Evolutionary conservation across 192 early-diverging fungal species (phyloP).

Genomic region (Rhizoclosmatium globosum): DNA sequence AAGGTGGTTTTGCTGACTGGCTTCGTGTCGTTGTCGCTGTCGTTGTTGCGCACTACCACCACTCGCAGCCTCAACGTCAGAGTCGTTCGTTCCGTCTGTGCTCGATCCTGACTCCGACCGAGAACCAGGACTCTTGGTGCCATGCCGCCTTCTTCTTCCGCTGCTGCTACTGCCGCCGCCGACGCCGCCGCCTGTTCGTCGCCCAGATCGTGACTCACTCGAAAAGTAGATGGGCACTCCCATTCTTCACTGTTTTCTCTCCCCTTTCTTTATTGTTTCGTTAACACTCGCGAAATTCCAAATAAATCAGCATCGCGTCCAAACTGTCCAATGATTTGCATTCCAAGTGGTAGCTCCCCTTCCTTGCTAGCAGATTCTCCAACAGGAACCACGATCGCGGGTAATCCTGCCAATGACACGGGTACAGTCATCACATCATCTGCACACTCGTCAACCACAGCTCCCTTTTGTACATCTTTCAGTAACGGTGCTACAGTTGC

Average conservation of each 20-base stretch:
- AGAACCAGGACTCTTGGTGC: not conserved
- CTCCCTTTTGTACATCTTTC: conserved; percentile 33
- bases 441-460: conserved; percentile 86
- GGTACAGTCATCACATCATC: conserved; percentile 93
- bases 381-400: conserved; percentile 45
- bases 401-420: conserved; percentile 82
- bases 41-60: too few species aligned
- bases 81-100: too few species aligned
- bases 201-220: not conserved
- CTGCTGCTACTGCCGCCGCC: not conserved
- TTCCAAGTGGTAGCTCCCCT: conserved; percentile 74
- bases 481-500: conserved; percentile 68
- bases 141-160: not conserved
- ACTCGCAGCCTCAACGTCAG: too few species aligned
- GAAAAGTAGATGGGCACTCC: not conserved
- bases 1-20: too few species aligned
- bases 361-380: conserved; percentile 8
- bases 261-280: not conserved
- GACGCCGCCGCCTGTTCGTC: not conserved
- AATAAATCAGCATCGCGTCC: conserved; percentile 78
- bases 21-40: too few species aligned
- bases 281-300: conserved; percentile 42
- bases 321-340: conserved; percentile 89
- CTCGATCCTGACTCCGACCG: too few species aligned
- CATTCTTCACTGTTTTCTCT: not conserved